Conservation (phyloP, 306 rosid genomes). For the Lathyrus sativus region DNA sequence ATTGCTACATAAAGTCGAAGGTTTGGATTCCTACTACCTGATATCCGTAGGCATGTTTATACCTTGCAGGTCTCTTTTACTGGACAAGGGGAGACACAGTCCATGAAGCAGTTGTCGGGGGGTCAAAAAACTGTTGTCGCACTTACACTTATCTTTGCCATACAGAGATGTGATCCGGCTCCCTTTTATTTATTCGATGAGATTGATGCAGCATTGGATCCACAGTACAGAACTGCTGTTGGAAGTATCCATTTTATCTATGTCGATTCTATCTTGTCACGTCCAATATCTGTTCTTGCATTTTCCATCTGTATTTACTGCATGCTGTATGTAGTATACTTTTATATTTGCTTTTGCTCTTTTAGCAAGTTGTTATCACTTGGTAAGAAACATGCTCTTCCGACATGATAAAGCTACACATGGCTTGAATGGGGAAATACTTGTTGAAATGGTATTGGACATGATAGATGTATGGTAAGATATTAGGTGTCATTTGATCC, state of each 20-base stretch:
- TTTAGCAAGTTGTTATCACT: conserved; percentile 8
- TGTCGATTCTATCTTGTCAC: conserved; percentile 4
- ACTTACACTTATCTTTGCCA: conserved; percentile 93
- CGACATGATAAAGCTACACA: neutral
- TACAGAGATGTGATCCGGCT: conserved; percentile 99
- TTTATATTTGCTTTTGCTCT: conserved; percentile 1
- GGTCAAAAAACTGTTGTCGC: conserved; percentile 99
- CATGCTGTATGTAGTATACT: neutral
- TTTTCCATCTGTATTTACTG: conserved; percentile 17
- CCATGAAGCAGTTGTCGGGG: conserved; percentile 98
- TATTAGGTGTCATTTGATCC: neutral
- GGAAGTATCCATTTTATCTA: conserved; percentile 80
- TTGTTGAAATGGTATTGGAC: neutral
- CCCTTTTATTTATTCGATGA: conserved; percentile 98
- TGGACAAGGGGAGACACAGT: conserved; percentile 98
- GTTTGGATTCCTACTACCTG: conserved; percentile 23
- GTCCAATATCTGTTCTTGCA: conserved; percentile 29
- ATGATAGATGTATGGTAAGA: neutral
- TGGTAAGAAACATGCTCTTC: neutral
- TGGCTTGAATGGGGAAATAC: neutral
- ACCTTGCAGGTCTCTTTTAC: conserved; percentile 87
- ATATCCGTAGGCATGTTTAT: conserved; percentile 28
- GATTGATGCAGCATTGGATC: conserved; percentile 98
- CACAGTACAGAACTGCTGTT: conserved; percentile 96
- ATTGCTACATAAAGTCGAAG: conserved; percentile 4